phyloP scores from a whole-genome alignment of 1,284 basidiomycete species.

The Trichosporon sp. region DNA sequence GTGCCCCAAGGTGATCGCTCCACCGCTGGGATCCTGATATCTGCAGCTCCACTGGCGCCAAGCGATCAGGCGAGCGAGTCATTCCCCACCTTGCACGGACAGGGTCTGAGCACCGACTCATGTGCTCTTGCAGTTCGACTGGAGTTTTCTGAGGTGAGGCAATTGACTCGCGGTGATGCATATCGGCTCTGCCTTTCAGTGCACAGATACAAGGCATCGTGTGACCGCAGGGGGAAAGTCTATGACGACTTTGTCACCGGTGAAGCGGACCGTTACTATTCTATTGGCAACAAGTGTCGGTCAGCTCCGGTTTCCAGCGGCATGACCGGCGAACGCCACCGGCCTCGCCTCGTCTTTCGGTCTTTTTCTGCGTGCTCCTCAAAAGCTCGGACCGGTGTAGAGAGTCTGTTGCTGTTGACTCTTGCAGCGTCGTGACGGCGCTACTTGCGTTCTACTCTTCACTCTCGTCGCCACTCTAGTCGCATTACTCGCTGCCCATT shows the following conservation, averaged over 20 bases:
- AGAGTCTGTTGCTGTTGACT: neutral
- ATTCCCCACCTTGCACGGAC: too few species aligned
- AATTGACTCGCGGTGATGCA: neutral
- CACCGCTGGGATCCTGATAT: too few species aligned
- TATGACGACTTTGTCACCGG: neutral
- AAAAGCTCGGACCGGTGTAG: neutral
- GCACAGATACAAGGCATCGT: neutral
- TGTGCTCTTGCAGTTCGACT: too few species aligned
- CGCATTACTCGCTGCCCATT: neutral
- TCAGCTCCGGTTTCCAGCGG: neutral
- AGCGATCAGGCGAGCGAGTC: too few species aligned
- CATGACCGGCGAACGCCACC: neutral
- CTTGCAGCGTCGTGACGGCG: neutral
- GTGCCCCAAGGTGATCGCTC: too few species aligned
- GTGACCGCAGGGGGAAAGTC: neutral
- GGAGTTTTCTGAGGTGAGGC: neutral
- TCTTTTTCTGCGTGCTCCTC: neutral
- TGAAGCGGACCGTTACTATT: neutral
- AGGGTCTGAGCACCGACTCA: too few species aligned
- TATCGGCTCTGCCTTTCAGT: neutral
- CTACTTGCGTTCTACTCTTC: neutral
- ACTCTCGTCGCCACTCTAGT: neutral
- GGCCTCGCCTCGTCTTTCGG: neutral
- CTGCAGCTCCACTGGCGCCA: too few species aligned
- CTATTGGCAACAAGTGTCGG: neutral